phyloP scores from a whole-genome alignment of 441 rosid genomes.

The Populus hybrid region DNA sequence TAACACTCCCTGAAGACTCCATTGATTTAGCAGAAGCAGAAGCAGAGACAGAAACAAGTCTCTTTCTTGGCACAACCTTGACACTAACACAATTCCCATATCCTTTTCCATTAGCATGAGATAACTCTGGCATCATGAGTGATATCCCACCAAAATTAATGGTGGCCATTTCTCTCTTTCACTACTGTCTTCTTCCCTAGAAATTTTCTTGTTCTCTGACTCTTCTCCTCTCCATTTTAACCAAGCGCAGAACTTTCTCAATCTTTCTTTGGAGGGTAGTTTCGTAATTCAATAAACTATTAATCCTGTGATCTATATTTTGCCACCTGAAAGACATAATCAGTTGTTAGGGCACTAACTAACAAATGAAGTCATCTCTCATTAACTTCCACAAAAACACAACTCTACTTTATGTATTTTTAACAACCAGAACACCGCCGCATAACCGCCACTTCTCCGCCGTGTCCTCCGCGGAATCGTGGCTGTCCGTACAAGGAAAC shows the following conservation, averaged over 20 bases:
- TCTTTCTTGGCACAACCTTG: constrained; percentile 10
- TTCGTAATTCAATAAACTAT: not conserved
- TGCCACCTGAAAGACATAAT: constrained; percentile 16
- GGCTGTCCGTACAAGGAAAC: constrained; percentile 25
- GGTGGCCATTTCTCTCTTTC: constrained; percentile 38
- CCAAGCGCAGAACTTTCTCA: not conserved
- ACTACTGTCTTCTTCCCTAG: not conserved
- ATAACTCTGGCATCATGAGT: constrained; percentile 18
- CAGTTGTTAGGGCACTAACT: not conserved
- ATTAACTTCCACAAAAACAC: not conserved
- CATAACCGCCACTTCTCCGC: constrained; percentile 8
- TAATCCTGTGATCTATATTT: constrained; percentile 12
- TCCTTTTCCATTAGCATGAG: constrained; percentile 9
- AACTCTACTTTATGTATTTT: not conserved
- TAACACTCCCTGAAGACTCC: constrained; percentile 24
- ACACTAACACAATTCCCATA: not conserved
- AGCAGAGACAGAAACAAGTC: constrained; percentile 11
- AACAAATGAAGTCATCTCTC: not conserved
- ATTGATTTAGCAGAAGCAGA: constrained; percentile 20
- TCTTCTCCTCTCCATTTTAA: not conserved
- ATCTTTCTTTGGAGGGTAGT: constrained; percentile 8
- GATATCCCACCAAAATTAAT: constrained; percentile 28
- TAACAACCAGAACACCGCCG: not conserved
- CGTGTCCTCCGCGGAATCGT: not conserved
- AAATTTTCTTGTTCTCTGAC: not conserved